These are phyloP conservation scores for Vitis riparia DNA, from an alignment of 164 flowering plant genomes.

Conservation along the genomic window DNA sequence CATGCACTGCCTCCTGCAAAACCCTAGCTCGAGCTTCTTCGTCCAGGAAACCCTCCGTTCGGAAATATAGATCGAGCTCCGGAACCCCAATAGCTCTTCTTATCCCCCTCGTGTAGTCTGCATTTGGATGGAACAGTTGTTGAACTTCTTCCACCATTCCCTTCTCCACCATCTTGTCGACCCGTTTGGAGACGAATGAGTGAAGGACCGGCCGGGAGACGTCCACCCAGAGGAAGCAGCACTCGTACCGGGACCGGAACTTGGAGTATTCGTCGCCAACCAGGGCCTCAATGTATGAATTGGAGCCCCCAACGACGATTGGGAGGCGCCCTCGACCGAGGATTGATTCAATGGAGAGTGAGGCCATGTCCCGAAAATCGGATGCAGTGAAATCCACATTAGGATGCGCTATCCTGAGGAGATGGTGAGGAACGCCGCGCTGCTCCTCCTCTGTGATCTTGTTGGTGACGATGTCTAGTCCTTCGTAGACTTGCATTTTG, in stretches of 20 bases:
- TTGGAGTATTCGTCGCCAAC: conserved; percentile 8
- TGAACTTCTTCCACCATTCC: conserved; percentile 67
- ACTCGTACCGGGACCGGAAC: conserved; percentile 32
- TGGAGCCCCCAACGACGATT: conserved; percentile 46
- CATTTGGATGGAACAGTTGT: conserved; percentile 38
- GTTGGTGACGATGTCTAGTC: conserved; percentile 38
- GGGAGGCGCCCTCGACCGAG: conserved; percentile 21
- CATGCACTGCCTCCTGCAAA: conserved; percentile 39
- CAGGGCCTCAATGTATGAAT: conserved; percentile 35
- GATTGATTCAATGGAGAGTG: conserved; percentile 14
- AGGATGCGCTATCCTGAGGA: conserved; percentile 25
- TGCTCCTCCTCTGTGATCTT: conserved; percentile 35
- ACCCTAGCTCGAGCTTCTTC: conserved; percentile 19
- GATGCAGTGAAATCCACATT: conserved; percentile 25
- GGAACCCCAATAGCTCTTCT: conserved; percentile 76
- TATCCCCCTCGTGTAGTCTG: conserved; percentile 58
- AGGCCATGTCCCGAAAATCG: conserved; percentile 25
- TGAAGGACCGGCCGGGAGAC: conserved; percentile 54
- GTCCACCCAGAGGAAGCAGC: conserved; percentile 75
- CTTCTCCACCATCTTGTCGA: conserved; percentile 60
- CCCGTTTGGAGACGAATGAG: conserved; percentile 48
- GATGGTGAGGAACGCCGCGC: conserved; percentile 40
- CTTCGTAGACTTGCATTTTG: conserved; percentile 40
- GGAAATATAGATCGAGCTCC: conserved; percentile 54
- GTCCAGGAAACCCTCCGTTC: conserved; percentile 20